These are phyloP conservation scores for Seiridium cupressi DNA, from an alignment of 2,329 filamentous ascomycete genomes.

Conservation along the genomic window DNA sequence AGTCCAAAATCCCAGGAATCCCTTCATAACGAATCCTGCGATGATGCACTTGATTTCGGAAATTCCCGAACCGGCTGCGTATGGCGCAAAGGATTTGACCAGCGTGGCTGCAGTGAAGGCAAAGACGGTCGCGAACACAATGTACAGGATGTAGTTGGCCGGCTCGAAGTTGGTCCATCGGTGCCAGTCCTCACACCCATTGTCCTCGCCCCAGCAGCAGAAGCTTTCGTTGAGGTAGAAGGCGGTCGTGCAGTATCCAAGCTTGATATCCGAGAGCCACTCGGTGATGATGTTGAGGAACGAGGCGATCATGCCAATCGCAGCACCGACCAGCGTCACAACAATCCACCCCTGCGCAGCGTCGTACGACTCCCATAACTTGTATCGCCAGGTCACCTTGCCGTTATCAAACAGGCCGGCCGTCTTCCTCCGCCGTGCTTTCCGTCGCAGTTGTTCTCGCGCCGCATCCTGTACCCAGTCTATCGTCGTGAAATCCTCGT, in stretches of 20 bases:
- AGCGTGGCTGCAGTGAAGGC: conserved; percentile 79
- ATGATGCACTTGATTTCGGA: conserved; percentile 99
- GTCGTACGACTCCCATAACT: conserved; percentile 84
- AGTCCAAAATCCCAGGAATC: conserved; percentile 89
- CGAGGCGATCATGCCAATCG: conserved; percentile 90
- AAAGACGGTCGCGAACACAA: conserved; percentile 78
- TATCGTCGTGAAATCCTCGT: conserved; percentile 98
- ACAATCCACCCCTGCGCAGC: conserved; percentile 98
- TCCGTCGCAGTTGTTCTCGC: conserved; percentile 80
- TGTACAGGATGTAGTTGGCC: conserved; percentile 85
- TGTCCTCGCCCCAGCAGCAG: conserved; percentile 95
- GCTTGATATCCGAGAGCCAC: conserved; percentile 93
- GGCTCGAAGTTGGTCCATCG: conserved; percentile 77
- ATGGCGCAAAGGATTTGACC: conserved; percentile 90
- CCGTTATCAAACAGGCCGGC: conserved; percentile 71
- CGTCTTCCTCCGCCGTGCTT: conserved; percentile 69
- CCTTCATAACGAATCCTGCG: conserved; percentile 98
- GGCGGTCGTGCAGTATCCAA: conserved; percentile 90
- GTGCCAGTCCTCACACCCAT: conserved; percentile 86
- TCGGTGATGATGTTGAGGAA: conserved; percentile 94
- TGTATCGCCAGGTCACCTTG: conserved; percentile 73
- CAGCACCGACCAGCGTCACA: conserved; percentile 86
- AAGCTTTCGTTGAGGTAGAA: conserved; percentile 98
- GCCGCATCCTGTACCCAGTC: conserved; percentile 99
- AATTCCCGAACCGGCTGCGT: conserved; percentile 94